Conservation (phyloP, 345 rosid genomes). For the Syzygium aromaticum region DNA sequence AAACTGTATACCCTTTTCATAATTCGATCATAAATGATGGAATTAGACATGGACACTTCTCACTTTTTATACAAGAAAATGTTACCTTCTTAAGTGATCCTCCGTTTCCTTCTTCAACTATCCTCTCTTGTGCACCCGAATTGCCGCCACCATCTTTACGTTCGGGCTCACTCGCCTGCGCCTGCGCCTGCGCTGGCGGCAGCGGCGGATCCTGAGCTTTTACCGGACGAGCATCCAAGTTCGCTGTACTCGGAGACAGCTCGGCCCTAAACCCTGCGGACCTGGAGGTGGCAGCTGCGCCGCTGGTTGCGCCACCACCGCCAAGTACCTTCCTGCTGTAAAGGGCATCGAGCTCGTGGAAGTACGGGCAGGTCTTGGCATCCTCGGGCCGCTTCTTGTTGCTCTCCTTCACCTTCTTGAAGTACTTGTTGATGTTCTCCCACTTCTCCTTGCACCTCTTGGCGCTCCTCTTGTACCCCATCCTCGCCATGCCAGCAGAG, state of each 20-base stretch:
- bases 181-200: not conserved
- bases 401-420: slow-evolving; percentile 55
- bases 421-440: slow-evolving; percentile 53
- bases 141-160: not conserved
- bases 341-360: slow-evolving; percentile 40
- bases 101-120: not conserved
- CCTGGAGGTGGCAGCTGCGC: not conserved
- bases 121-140: not conserved
- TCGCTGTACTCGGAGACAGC: not conserved
- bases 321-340: slow-evolving; percentile 20
- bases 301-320: not conserved
- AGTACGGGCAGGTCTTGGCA: slow-evolving; percentile 48
- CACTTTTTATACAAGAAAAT: not conserved
- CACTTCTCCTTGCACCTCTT: slow-evolving; percentile 50
- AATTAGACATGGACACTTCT: not conserved
- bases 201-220: not conserved
- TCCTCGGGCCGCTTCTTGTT: slow-evolving; percentile 44
- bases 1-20: not conserved
- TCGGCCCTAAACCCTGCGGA: not conserved
- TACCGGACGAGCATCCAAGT: not conserved
- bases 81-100: slow-evolving; percentile 8
- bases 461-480: slow-evolving; percentile 34
- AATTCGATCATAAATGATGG: not conserved
- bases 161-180: not conserved
- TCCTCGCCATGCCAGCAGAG: slow-evolving; percentile 25